phyloP scores from a whole-genome alignment of 2,329 filamentous ascomycete species.

The Stemphylium lycopersici region DNA sequence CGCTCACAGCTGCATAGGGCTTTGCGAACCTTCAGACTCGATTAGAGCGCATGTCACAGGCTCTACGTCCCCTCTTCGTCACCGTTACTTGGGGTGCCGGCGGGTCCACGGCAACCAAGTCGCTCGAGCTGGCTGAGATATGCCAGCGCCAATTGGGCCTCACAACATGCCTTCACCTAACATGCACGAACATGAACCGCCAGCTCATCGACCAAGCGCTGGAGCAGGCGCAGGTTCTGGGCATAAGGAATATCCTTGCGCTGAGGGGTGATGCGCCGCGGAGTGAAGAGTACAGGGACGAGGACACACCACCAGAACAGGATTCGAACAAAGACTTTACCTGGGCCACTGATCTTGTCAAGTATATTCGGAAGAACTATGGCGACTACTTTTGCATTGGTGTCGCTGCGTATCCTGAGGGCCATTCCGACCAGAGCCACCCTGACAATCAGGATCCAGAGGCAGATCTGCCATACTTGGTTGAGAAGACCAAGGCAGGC shows the following conservation, averaged over 20 bases:
- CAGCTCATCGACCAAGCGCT: constrained; percentile 84
- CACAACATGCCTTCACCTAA: constrained; percentile 94
- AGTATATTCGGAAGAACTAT: constrained; percentile 83
- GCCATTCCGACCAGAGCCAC: constrained; percentile 88
- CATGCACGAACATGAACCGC: constrained; percentile 96
- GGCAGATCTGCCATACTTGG: constrained; percentile 80
- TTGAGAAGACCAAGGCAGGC: constrained; percentile 89
- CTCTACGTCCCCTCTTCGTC: constrained; percentile 89
- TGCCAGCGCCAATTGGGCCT: constrained; percentile 90
- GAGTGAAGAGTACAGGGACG: constrained; percentile 81
- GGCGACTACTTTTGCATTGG: constrained; percentile 97
- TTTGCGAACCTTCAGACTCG: constrained; percentile 92
- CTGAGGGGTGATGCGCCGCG: constrained; percentile 89
- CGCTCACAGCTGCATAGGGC: constrained; percentile 58
- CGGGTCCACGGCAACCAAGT: constrained; percentile 88
- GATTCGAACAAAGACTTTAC: constrained; percentile 77
- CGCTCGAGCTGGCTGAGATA: constrained; percentile 90
- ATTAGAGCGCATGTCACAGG: constrained; percentile 92
- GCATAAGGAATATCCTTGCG: constrained; percentile 92
- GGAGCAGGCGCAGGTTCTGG: constrained; percentile 86
- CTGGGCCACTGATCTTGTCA: constrained; percentile 87
- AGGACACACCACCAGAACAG: constrained; percentile 65
- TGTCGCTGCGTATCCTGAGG: constrained; percentile 93
- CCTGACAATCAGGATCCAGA: constrained; percentile 73
- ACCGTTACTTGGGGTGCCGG: constrained; percentile 98